Evolutionary conservation across 1,284 basidiomycete species (phyloP), one percentile per base, ranked within the genome.

Genomic region (Cutaneotrichosporon dermatis): DNA sequence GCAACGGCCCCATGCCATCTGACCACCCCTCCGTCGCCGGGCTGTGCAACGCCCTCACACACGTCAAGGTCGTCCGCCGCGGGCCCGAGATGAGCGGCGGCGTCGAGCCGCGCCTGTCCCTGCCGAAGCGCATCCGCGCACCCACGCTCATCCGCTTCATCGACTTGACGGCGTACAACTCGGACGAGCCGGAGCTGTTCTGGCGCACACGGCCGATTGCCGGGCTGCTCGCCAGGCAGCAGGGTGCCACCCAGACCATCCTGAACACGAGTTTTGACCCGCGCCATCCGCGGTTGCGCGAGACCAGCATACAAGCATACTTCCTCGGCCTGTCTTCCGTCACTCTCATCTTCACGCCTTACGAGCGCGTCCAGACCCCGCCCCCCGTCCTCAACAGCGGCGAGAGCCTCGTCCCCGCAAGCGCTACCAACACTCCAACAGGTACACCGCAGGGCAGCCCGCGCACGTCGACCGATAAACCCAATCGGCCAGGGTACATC

Each of bases 121-220:
- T 54, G 3, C 44, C 53, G 1, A 11, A 36, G 6, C 44, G 44
- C 11, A 8, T 54, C 36, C 13, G 16, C 13, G 15, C 53, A 2
- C 15, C 44, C 4, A 45, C 25, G 35, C 36, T 54, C 4, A 25
- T 54, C 5, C 53, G 53, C 53, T 54, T 54, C 36, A 37, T 54
- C 53, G 53, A 54, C 53, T 11, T 54, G 33, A 54, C 53, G 15
- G 53, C 53, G 10, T 54, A 45, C 43, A 54, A 54, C 43, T 46
- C 53, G n/a, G 34, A 54, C 53, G 53, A 54, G 9, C 53, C 53
- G 11, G 43, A 54, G 2, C 15, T 13, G 10, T 54, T 39, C 16
- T 54, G 53, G 53, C 42, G 53, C 9, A 54, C 53, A 3, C 53
- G 53, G 2, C 53, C 53, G 12, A 45, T 37, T 11, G 44, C 44